Evolutionary conservation across 495 filamentous ascomycete species (phyloP).

Genomic region (Annulohypoxylon bovei): DNA sequence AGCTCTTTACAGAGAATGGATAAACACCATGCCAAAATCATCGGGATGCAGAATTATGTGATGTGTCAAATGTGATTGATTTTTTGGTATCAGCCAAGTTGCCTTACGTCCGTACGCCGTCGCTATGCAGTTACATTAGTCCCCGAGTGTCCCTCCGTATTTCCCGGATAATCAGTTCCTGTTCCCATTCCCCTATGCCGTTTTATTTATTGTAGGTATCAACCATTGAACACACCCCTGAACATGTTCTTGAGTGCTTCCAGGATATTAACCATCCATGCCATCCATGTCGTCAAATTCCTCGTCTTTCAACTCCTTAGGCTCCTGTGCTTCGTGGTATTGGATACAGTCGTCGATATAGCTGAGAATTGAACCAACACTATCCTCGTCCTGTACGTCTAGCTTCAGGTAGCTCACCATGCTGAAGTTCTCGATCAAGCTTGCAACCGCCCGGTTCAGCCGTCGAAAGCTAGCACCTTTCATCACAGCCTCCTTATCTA

Average conservation of each 20-base stretch:
- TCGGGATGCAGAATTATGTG: neutral
- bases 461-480: slow-evolving; percentile 78
- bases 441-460: slow-evolving; percentile 85
- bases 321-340: slow-evolving; percentile 95
- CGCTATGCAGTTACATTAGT: slow-evolving; percentile 42
- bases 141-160: neutral
- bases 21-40: slow-evolving; percentile 11
- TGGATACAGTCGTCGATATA: slow-evolving; percentile 98
- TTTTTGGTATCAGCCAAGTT: slow-evolving; percentile 35
- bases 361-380: slow-evolving; percentile 88
- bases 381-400: slow-evolving; percentile 92
- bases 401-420: slow-evolving; percentile 95
- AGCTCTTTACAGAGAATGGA: slow-evolving; percentile 31
- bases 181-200: neutral
- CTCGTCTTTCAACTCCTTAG: slow-evolving; percentile 83
- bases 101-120: slow-evolving; percentile 36
- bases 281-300: slow-evolving; percentile 71
- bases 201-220: no score
- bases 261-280: slow-evolving; percentile 18
- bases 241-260: neutral
- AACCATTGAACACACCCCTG: no score
- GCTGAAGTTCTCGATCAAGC: slow-evolving; percentile 93
- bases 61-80: slow-evolving; percentile 13
- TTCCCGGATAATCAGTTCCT: neutral
- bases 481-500: slow-evolving; percentile 73